Evolutionary conservation across 2,329 filamentous ascomycete species (phyloP), one percentile per base, ranked within the genome.

Genomic region (Phialophora chinensis): DNA sequence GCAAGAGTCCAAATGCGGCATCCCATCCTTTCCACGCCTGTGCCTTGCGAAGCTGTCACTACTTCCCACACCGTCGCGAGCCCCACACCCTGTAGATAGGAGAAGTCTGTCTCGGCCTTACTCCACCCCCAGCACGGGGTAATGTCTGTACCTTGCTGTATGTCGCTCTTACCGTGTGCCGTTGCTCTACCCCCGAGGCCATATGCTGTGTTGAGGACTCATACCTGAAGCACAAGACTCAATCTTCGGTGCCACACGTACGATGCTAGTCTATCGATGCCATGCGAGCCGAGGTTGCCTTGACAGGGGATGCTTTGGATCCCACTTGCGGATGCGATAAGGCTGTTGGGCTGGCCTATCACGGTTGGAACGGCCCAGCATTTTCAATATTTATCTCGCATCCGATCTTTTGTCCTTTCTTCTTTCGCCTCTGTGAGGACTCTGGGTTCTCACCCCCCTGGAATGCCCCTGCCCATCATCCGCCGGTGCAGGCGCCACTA

Each of bases 351-450:
- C 20, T 25, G 49, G 12, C 49, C 49, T 52, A 52, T 52, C 49
- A 52, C 25, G 49, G 10, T 29, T 52, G 20, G 49, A 5, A 12
- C 20, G 49, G 49, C 20, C 23, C 20, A 52, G 49, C 49, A 52
- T 52, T 52, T 52, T 8, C 49, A 52, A 52, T 52, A 52, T 29
- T 11, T 52, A 52, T 52, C 49, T 52, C 25, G 49, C 49, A 27
- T 52, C 23, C 49, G 49, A 52, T 23, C 49, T 52, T 52, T 14
- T 52, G 49, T 52, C 49, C 49, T 29, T 44, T 8, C 38, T 44
- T 44, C 38, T 44, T n/a, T 44, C 14, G 38, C 38, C 38, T 44
- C 38, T 44, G 38, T n/a, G 38, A 44, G 38, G 12, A 12, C 35
- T 38, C 11, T 42, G 11, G 14, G 12, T 42, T 38, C 11, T 38